Percentiles rank a stretch among this genome's conserved stretches.
These are phyloP conservation scores for Colletotrichum simmondsii DNA, from an alignment of 2,329 filamentous ascomycete species.

Conservation along the genomic window DNA sequence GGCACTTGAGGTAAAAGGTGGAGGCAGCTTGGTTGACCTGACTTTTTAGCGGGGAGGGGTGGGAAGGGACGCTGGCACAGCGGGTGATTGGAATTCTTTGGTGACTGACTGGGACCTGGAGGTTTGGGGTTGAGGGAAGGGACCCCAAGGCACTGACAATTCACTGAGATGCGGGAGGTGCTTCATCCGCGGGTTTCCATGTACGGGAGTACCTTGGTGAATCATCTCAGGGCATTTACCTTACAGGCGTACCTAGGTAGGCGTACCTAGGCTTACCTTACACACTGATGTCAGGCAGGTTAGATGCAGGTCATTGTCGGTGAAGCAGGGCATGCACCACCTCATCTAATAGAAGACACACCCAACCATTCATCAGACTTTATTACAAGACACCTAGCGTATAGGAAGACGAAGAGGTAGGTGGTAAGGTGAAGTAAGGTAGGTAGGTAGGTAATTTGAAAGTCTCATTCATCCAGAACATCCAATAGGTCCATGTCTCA, in stretches of 20 bases:
- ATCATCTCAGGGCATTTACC: neutral
- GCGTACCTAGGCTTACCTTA: neutral
- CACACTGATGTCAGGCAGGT: neutral
- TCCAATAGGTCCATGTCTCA: neutral
- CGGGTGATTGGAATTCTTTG: neutral
- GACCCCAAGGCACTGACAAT: neutral
- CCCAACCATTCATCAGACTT: neutral
- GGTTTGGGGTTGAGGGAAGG: neutral
- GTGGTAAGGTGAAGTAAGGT: neutral
- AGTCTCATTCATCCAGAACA: neutral
- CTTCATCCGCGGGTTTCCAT: neutral
- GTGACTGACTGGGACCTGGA: neutral
- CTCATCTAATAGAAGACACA: neutral
- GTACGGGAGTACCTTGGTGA: neutral
- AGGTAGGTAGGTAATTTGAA: neutral
- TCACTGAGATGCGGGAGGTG: neutral
- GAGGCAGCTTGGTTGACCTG: constrained; percentile 31
- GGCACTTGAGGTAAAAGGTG: constrained; percentile 30
- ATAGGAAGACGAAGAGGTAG: neutral
- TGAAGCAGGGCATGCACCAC: constrained; percentile 1
- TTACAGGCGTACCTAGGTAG: neutral
- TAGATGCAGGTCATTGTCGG: neutral
- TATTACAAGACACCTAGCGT: neutral
- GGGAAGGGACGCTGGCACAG: neutral
- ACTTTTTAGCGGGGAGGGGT: constrained; percentile 29